Percentiles rank a stretch among this genome's conserved stretches.
Evolutionary conservation across 805 yeast species (phyloP).

Genomic region (Starmerella scarabaei): DNA sequence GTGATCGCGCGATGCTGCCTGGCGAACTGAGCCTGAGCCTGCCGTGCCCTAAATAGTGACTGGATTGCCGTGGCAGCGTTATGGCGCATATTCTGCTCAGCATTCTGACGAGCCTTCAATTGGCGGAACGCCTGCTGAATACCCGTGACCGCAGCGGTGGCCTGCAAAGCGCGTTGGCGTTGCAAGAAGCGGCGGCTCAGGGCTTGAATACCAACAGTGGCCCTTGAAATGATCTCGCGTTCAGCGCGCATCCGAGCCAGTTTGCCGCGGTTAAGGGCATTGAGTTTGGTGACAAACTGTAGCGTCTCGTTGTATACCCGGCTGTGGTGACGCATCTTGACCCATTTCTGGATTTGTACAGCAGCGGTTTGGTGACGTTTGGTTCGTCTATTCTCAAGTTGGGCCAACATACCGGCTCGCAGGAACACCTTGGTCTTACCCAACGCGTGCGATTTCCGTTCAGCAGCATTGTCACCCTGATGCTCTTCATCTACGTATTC

Average conservation of each 20-base stretch:
- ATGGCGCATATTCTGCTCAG: slow-evolving; percentile 38
- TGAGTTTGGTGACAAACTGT: slow-evolving; percentile 42
- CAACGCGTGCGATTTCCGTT: slow-evolving; percentile 28
- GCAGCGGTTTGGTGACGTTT: slow-evolving; percentile 70
- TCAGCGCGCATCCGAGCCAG: slow-evolving; percentile 45
- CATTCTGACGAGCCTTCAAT: slow-evolving; percentile 38
- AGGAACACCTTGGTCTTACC: slow-evolving; percentile 92
- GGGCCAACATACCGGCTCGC: slow-evolving; percentile 93
- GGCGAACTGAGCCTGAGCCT: slow-evolving; percentile 43
- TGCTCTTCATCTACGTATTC: slow-evolving; percentile 34
- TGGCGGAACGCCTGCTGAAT: slow-evolving; percentile 49
- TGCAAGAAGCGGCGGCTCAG: slow-evolving; percentile 30
- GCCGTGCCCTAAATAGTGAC: slow-evolving; percentile 53
- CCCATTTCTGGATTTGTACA: slow-evolving; percentile 68
- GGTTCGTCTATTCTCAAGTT: slow-evolving; percentile 70
- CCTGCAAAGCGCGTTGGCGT: slow-evolving; percentile 43
- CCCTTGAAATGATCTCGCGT: slow-evolving; percentile 35
- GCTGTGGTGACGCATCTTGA: slow-evolving; percentile 54
- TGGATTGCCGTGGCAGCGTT: slow-evolving; percentile 64
- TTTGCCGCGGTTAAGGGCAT: slow-evolving; percentile 52
- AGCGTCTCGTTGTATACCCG: slow-evolving; percentile 44
- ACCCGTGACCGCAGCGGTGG: slow-evolving; percentile 38
- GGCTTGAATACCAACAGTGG: slow-evolving; percentile 66
- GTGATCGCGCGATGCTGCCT: slow-evolving; percentile 44
- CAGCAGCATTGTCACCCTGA: slow-evolving; percentile 1